A percentile compares a stretch with the other conserved stretches of the same genome.
Evolutionary conservation across 345 rosid species (phyloP).

Genomic region (Salix purpurea): DNA sequence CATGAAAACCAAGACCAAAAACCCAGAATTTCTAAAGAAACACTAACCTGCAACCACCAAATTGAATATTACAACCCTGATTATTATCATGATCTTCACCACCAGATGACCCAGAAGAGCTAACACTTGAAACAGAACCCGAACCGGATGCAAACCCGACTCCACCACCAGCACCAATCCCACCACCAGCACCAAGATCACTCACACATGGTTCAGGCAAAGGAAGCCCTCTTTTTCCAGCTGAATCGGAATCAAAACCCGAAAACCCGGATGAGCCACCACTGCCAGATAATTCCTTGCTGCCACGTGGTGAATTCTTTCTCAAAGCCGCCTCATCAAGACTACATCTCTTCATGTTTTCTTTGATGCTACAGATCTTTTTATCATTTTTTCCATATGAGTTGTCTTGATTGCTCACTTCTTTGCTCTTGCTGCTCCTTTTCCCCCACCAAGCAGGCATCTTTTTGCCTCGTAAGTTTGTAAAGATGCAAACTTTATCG

Average conservation of each 20-base stretch:
- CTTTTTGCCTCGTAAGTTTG: background rate
- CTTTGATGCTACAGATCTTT: constrained; percentile 15
- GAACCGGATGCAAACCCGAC: constrained; percentile 56
- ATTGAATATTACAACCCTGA: constrained; percentile 22
- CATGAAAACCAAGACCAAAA: background rate
- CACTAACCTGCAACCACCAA: constrained; percentile 47
- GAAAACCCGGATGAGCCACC: constrained; percentile 53
- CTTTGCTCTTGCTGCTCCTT: constrained; percentile 56
- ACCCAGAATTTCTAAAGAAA: background rate
- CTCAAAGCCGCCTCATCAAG: constrained; percentile 29
- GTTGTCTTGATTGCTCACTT: constrained; percentile 28
- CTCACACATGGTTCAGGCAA: constrained; percentile 61
- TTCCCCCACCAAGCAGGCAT: constrained; percentile 87
- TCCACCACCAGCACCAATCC: constrained; percentile 9
- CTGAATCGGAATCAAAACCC: constrained; percentile 70
- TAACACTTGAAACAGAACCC: constrained; percentile 62
- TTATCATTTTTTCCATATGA: constrained; percentile 8
- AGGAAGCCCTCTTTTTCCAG: constrained; percentile 59
- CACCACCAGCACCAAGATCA: constrained; percentile 28
- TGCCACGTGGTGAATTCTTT: constrained; percentile 46
- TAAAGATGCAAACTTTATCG: background rate
- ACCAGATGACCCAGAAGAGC: constrained; percentile 74
- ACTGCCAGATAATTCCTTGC: constrained; percentile 42
- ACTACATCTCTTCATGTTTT: constrained; percentile 30
- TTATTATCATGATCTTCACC: constrained; percentile 63